These are phyloP conservation scores for Kuraishia cidri DNA, from an alignment of 805 yeast species.

Conservation along the genomic window DNA sequence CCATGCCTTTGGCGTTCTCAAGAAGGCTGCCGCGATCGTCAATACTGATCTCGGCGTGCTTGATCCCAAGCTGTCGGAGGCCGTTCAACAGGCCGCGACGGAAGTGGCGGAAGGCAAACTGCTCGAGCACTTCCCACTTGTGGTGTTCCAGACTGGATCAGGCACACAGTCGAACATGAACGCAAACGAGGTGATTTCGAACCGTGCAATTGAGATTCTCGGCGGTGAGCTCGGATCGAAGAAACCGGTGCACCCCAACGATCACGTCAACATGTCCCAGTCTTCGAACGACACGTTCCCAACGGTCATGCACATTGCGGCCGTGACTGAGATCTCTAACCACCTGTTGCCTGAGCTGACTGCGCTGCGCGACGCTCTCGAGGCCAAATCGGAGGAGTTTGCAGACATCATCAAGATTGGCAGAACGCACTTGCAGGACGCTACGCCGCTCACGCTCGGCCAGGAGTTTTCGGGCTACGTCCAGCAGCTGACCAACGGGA, in stretches of 20 bases:
- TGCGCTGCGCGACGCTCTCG: slow-evolving; percentile 69
- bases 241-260: slow-evolving; percentile 95
- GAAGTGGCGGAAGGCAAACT: slow-evolving; percentile 92
- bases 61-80: slow-evolving; percentile 75
- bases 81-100: slow-evolving; percentile 89
- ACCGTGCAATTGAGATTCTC: slow-evolving; percentile 93
- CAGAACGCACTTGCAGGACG: slow-evolving; percentile 98
- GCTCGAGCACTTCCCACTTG: slow-evolving; percentile 92
- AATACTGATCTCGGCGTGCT: slow-evolving; percentile 74
- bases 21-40: slow-evolving; percentile 91
- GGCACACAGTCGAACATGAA: slow-evolving; percentile 99
- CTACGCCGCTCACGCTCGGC: slow-evolving; percentile 95
- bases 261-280: slow-evolving; percentile 97
- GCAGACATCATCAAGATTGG: slow-evolving; percentile 91
- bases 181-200: slow-evolving; percentile 97
- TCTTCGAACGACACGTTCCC: slow-evolving; percentile 99
- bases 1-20: slow-evolving; percentile 86
- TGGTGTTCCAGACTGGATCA: slow-evolving; percentile 97
- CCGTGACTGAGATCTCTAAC: slow-evolving; percentile 78
- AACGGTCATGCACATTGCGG: slow-evolving; percentile 99
- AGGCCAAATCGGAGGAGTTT: slow-evolving; percentile 76
- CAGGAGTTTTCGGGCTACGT: slow-evolving; percentile 98
- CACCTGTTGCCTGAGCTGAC: slow-evolving; percentile 75
- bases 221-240: slow-evolving; percentile 93
- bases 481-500: slow-evolving; percentile 87